Base-by-base conservation (phyloP, 768 basidiomycete genomes). In the Mycena capillaripes region DNA sequence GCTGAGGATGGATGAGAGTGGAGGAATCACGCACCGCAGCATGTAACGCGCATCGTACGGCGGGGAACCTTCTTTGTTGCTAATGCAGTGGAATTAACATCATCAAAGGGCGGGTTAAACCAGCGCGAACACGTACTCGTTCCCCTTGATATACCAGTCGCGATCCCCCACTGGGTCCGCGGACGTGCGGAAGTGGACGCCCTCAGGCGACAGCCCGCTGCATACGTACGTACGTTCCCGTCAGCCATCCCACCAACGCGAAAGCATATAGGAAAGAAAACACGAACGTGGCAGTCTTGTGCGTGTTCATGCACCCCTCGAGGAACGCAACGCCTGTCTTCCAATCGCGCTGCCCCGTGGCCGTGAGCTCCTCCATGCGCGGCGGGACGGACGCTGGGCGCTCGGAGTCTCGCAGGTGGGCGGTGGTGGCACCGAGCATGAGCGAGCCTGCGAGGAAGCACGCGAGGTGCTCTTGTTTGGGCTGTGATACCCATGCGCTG, bases 381-480 rank as follows among this genome's bases (percentile, higher is more conserved):
- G 91, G 91, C n/a, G 91, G 91, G 44, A 89, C 75, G 30, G 89
- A 87, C 12, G 87, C 85, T n/a, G 77, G 76, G 17, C 78, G 74
- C 4, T 72, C 74, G 40, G 82, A 72, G 3, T 86, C 59, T 62
- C 87, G 89, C 12, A 8, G 32, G 48, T 73, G 71, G 27, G 90
- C 84, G 7, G 85, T 88, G 3, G 93, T 94, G 10, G 95, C 94
- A 17, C 97, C 96, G 8, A 98, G 89, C 88, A 98, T 92, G 71
- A 98, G 89, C 2, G 95, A 94, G 2, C 96, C 97, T n/a, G 92
- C 96, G 48, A 98, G 84, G 90, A 98, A 98, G 82, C 97, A 98
- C 8, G 94, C 96, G 34, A 98, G 89, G 79, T 98, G 97, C 79
- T 98, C 97, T 84, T 98, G 97, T 80, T 98, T 97, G n/a, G 93